A percentile compares a stretch with the other conserved stretches of the same genome.
phyloP scores from a whole-genome alignment of 345 rosid genomes.

The Kernera saxatilis region DNA sequence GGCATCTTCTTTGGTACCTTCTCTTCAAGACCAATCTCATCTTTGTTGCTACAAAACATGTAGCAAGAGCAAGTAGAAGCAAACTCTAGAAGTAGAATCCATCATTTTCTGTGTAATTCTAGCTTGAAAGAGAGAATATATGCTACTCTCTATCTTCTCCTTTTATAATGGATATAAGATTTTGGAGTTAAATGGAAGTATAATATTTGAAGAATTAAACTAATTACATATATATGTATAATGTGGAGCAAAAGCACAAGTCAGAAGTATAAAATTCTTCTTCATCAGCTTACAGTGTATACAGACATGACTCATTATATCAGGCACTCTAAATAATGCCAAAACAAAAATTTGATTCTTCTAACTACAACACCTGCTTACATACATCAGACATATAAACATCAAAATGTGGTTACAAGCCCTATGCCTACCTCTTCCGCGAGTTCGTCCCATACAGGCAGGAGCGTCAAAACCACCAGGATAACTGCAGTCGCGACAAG shows the following conservation, averaged over 20 bases:
- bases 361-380: conserved; percentile 15
- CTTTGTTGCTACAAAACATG: not conserved
- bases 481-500: conserved; percentile 47
- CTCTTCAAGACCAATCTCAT: not conserved
- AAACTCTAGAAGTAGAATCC: not conserved
- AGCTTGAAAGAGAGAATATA: not conserved
- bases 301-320: conserved; percentile 5
- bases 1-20: not conserved
- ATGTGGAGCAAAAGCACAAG: not conserved
- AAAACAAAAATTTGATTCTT: not conserved
- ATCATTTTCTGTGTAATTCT: not conserved
- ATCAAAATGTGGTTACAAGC: conserved; percentile 60
- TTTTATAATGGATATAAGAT: not conserved
- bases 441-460: conserved; percentile 90
- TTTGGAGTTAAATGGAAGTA: not conserved
- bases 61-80: not conserved
- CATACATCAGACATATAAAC: not conserved
- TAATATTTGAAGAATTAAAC: not conserved
- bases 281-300: conserved; percentile 10
- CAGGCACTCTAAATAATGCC: not conserved
- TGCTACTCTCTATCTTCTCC: not conserved
- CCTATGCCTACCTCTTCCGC: conserved; percentile 97
- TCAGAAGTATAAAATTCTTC: not conserved
- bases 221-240: not conserved
- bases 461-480: conserved; percentile 63